Base-by-base conservation (phyloP, 257 asterid species). In the Rauvolfia tetraphylla region DNA sequence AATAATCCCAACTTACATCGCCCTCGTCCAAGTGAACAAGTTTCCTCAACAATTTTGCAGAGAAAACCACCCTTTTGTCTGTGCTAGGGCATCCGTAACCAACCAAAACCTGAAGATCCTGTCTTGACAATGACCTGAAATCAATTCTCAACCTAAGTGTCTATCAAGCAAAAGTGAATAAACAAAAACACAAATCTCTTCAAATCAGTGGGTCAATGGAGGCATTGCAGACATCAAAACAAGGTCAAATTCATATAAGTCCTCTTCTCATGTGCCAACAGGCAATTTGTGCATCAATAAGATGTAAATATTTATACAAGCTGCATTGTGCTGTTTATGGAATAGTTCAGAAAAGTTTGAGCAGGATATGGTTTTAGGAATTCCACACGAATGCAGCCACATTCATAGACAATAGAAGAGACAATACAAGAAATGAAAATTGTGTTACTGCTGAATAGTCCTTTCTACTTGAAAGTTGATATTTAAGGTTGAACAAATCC, bases 1-100 rank as follows among this genome's bases (percentile, higher is more conserved):
- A 57, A 29, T 74, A 51, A 51, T 71, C 67, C 42, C 61, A 81
- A 86, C 98, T 89, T 92, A 95, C 98, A 89, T 95, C 98, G 82
- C 98, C 98, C 89, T 95, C 98, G 34, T 92, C 96, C 81, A 95
- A 88, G 87, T 92, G 97, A 73, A 83, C 91, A 49, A 80, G 86
- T 75, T 95, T 95, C 90, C 98, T 89, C 76, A 95, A 82, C 83
- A 95, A 78, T 87, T 92, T 95, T 78, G 86, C 79, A 11, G 98
- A 92, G 82, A 82, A 95, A 41, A 84, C 89, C 79, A 88, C 91
- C 90, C 79, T 89, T 81, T 86, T 95, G 84, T 95, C 96, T 66
- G 87, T 68, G 81, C 93, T 91, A 27, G 96, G 90, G 79, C 98
- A 95, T 81, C 98, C 98, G 85, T 92, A 89, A 80, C 98, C 98